phyloP scores from a whole-genome alignment of 139 green algal species.

The Auxenochlorella pyrenoidosa region DNA sequence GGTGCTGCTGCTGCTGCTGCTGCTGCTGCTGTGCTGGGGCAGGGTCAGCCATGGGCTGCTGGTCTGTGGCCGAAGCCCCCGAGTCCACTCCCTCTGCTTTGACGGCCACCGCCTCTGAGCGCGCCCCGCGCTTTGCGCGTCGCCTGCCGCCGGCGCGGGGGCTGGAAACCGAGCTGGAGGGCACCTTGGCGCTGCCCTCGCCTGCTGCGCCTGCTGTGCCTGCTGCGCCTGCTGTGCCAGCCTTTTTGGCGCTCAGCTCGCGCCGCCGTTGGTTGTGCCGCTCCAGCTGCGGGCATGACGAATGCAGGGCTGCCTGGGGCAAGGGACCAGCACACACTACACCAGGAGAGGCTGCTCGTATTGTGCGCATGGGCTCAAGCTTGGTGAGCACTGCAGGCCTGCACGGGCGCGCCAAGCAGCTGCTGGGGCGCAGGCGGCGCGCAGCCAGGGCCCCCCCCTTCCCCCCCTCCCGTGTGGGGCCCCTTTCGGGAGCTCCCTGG shows the following conservation, averaged over 20 bases:
- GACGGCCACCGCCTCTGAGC: background rate
- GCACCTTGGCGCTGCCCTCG: background rate
- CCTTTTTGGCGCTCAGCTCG: constrained; percentile 5
- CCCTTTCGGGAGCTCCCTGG: too few relatives aligned
- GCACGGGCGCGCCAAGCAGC: too few relatives aligned
- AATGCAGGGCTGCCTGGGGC: background rate
- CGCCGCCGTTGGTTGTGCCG: constrained; percentile 16
- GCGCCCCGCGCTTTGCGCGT: background rate
- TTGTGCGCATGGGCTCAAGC: too few relatives aligned
- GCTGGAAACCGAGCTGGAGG: background rate
- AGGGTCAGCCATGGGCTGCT: background rate
- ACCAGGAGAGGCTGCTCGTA: too few relatives aligned
- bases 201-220: background rate
- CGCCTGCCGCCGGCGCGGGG: too few relatives aligned
- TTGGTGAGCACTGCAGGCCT: too few relatives aligned
- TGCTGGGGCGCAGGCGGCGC: too few relatives aligned
- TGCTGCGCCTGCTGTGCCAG: background rate
- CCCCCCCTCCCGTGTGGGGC: too few relatives aligned
- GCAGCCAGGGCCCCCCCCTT: too few relatives aligned
- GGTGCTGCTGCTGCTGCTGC: background rate
- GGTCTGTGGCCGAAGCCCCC: background rate
- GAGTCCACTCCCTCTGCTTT: background rate
- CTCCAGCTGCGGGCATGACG: background rate
- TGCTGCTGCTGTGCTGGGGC: background rate
- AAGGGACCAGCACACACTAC: background rate